phyloP scores from a whole-genome alignment of 306 rosid genomes.

The Macrotyloma uniflorum region DNA sequence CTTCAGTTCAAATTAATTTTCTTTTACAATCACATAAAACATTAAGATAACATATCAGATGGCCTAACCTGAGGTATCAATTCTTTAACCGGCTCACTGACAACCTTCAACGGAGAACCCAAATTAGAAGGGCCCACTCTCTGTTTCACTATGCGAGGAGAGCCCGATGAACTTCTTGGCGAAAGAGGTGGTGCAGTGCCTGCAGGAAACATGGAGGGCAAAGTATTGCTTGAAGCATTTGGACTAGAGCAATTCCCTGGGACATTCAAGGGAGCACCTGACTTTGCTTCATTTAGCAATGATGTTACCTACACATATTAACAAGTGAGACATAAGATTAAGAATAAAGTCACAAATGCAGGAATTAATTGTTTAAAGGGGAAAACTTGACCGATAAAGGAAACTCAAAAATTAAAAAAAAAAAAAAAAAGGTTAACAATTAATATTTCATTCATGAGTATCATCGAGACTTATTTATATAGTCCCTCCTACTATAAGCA shows the following conservation, averaged over 20 bases:
- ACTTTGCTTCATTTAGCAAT: constrained; percentile 85
- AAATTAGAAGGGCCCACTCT: constrained; percentile 92
- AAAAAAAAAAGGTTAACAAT: background rate
- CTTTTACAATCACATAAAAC: constrained; percentile 23
- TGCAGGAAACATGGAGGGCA: constrained; percentile 99
- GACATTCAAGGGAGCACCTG: constrained; percentile 87
- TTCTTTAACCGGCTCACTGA: constrained; percentile 94
- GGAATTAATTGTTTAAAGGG: background rate
- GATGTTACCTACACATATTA: constrained; percentile 63
- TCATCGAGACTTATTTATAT: constrained; percentile 14
- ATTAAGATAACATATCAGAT: constrained; percentile 21
- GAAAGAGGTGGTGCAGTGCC: constrained; percentile 99
- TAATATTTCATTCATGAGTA: constrained; percentile 28
- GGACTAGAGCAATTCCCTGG: constrained; percentile 96
- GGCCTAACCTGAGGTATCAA: constrained; percentile 92
- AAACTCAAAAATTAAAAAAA: background rate
- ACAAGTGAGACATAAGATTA: constrained; percentile 26
- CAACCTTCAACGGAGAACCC: constrained; percentile 91
- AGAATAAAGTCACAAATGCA: constrained; percentile 17
- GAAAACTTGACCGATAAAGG: background rate
- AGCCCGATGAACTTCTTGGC: constrained; percentile 89
- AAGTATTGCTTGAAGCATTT: constrained; percentile 72
- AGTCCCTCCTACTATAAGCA: background rate
- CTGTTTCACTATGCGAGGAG: constrained; percentile 91
- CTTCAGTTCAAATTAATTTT: background rate